Conservation (phyloP, 2,329 filamentous ascomycete genomes). For the Pyricularia pennisetigena region DNA sequence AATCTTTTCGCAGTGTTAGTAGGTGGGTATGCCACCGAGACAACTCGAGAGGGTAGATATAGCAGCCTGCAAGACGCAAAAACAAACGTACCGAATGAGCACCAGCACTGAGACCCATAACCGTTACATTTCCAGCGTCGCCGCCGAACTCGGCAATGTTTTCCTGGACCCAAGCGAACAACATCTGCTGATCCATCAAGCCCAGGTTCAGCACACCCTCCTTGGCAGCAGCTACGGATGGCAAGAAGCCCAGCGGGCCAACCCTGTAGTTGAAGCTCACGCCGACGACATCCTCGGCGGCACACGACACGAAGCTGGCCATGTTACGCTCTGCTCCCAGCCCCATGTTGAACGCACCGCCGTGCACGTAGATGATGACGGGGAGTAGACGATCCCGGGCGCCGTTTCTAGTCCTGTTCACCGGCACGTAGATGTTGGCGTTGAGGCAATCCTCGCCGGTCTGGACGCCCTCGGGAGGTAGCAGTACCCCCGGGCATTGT, state of each 20-base stretch:
- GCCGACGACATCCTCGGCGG: conserved; percentile 40
- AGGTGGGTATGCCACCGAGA: conserved; percentile 8
- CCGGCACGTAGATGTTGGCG: conserved; percentile 37
- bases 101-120: conserved; percentile 53
- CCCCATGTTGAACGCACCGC: conserved; percentile 51
- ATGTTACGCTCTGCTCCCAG: conserved; percentile 46
- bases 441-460: conserved; percentile 42
- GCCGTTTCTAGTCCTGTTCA: background rate
- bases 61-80: conserved; percentile 5
- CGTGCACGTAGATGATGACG: conserved; percentile 52
- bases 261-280: conserved; percentile 56
- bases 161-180: conserved; percentile 49
- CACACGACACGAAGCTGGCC: conserved; percentile 47
- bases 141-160: conserved; percentile 54
- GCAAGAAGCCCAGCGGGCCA: conserved; percentile 59
- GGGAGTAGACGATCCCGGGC: conserved; percentile 21
- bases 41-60: too few species aligned
- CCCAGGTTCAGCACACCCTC: conserved; percentile 54
- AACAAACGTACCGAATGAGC: conserved; percentile 44
- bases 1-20: conserved; percentile 30
- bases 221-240: conserved; percentile 31
- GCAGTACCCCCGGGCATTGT: conserved; percentile 24
- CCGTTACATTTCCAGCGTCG: conserved; percentile 44
- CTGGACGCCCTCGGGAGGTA: conserved; percentile 16
- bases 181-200: conserved; percentile 48